Conservation (phyloP, 768 basidiomycete species). For the Tephrocybe sp. region DNA sequence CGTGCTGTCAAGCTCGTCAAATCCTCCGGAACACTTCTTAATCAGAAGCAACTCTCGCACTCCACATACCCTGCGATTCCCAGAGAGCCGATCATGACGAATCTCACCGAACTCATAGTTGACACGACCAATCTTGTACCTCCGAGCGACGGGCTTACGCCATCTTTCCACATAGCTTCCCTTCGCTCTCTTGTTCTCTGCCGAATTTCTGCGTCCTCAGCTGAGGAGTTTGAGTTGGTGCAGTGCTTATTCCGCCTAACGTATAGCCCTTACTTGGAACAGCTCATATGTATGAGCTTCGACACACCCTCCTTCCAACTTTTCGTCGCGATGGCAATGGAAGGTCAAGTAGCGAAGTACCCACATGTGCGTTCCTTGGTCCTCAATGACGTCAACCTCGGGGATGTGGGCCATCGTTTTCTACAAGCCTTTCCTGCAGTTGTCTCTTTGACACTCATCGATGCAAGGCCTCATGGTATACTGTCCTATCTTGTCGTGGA, state of each 20-base stretch:
- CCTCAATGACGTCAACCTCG: not conserved
- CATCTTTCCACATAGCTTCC: conserved; percentile 2
- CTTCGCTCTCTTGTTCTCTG: conserved; percentile 2
- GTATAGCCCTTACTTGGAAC: not conserved
- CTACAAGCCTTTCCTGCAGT: conserved; percentile 5
- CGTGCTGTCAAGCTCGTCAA: not conserved
- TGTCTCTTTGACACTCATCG: not conserved
- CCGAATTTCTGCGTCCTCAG: not conserved
- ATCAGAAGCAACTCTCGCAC: conserved; percentile 8
- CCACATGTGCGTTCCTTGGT: not conserved
- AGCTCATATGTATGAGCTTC: not conserved
- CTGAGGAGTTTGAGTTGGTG: not conserved
- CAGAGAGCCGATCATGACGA: not conserved
- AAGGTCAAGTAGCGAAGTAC: not conserved
- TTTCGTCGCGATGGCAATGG: not conserved
- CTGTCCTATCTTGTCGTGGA: not conserved
- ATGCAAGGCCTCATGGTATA: not conserved
- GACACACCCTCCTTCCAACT: not conserved
- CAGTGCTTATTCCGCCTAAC: conserved; percentile 1
- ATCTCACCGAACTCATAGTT: not conserved
- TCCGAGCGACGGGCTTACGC: not conserved
- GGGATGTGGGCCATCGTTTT: not conserved
- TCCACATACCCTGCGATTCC: conserved; percentile 12
- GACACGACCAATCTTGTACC: conserved; percentile 3
- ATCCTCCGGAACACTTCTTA: conserved; percentile 9